Evolutionary conservation across 1,284 basidiomycete genomes (phyloP), one percentile per base, ranked within the genome.

Genomic region (Sporisorium sorghi): DNA sequence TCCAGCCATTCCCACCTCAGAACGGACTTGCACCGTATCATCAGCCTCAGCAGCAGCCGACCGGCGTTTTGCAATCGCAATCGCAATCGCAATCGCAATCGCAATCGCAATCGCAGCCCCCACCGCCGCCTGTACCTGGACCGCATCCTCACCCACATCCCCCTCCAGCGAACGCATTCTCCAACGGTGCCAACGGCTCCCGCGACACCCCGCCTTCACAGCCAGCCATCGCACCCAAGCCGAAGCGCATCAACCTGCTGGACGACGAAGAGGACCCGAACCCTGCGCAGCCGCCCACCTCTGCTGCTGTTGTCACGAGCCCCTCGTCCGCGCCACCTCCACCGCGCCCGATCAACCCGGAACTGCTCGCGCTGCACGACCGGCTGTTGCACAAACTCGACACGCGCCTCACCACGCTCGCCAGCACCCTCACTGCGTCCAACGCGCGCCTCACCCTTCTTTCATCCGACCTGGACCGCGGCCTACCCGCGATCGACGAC

Each of bases 401-500:
- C 35, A 86, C 89, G 33, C 90, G 93, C 73, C 87, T 94, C 47
- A 86, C 88, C 35, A 88, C 90, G 10, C 86, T 95, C 14, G 86
- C 89, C 6, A 87, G 89, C 43, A 89, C 90, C 12, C 87, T 94
- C 60, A 86, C 88, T 19, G 85, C 90, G 33, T 91, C 93, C 77
- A 88, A 90, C 35, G 89, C 91, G 75, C 90, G 92, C 39, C 87
- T 97, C 49, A 88, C 90, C 48, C 89, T 91, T 42, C 89, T 95
- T 65, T 90, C 92, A 76, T 86, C 89, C 46, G 94, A 97, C 86
- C 88, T 99, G 64, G 88, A 92, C 48, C 89, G 91, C 49, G 97
- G 95, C 3, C 91, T 91, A 82, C 94, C 94, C 17, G 95, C 95
- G 5, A 92, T 99, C 67, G 88, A 90, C 50, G 97, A 99, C 86